Evolutionary conservation across 2,329 filamentous ascomycete genomes (phyloP), one percentile per base, ranked within the genome.

Genomic region (Coniochaeta sp.): DNA sequence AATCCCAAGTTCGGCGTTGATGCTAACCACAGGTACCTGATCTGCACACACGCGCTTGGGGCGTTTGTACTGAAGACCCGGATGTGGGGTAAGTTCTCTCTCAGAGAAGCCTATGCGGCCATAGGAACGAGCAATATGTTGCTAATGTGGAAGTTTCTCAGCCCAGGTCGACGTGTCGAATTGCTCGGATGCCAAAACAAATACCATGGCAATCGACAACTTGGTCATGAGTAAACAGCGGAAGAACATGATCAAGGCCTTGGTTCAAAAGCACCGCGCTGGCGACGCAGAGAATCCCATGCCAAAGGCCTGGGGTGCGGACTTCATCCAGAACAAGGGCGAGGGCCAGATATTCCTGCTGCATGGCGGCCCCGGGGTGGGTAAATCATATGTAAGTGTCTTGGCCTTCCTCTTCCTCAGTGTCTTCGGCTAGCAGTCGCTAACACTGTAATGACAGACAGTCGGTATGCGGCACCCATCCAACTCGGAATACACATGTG

Each of bases 321-420:
- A 58, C n/a, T 58, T 59, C 18, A 56, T 61, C 13, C 48, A 58
- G 47, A 53, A 55, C 18, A 60, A 59, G 27, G 56, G 58, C 6
- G 53, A 60, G 6, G 57, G 57, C 2, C 51, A 51, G 27, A 58
- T 58, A 18, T 61, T 60, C 26, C 54, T 60, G 4, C 56, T 60
- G 6, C 58, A 61, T 31, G 57, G 57, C 4, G 49, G 51, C 2
- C 57, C 57, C 12, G 56, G 57, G 2, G 57, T 60, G 14, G 54
- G 58, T 0, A 59, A 59, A 27, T 55, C 57, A 4, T 56, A 33
- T 14, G 47, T 49, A 24, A 49, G 49, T 38, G 14, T 51, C 40
- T 28, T 12, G 8, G 20, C 28, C 27, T 7, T 30, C 27, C 27
- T 30, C 27, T 30, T 12, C 27, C 27, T 12, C 27, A 30, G 27